A percentile compares a stretch with the other conserved stretches of the same genome.
phyloP scores from a whole-genome alignment of 2,329 filamentous ascomycete genomes.

The Aspergillus sp. region DNA sequence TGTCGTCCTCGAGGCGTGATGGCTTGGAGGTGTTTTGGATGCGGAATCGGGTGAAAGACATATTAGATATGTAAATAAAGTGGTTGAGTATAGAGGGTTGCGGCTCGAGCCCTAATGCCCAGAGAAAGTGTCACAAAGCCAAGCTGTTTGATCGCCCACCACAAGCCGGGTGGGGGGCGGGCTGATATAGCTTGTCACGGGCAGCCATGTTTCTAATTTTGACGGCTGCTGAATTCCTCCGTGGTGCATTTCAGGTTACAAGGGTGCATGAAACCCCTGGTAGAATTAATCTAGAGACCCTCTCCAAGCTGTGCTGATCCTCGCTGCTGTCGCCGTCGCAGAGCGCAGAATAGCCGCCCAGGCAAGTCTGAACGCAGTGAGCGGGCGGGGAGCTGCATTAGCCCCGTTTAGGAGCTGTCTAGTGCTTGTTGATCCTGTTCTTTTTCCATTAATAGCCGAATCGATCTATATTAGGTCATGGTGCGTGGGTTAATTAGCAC shows the following conservation, averaged over 20 bases:
- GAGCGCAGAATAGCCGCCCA: conserved; percentile 5
- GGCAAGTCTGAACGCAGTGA: neutral
- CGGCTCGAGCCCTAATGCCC: neutral
- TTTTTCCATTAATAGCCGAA: conserved; percentile 1
- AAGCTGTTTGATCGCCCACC: conserved; percentile 8
- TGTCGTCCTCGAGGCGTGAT: conserved; percentile 18
- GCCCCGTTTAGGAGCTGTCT: neutral
- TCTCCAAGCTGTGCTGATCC: neutral
- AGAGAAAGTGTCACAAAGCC: neutral
- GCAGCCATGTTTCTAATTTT: neutral
- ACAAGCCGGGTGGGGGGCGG: neutral
- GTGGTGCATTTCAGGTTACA: neutral
- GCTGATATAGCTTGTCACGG: neutral
- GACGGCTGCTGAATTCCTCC: neutral
- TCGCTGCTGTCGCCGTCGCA: neutral
- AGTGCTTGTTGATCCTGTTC: neutral
- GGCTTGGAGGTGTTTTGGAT: conserved; percentile 24
- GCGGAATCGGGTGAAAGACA: conserved; percentile 33
- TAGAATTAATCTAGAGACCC: neutral
- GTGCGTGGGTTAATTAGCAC: neutral
- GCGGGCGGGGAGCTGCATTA: conserved; percentile 10
- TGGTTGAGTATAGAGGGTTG: neutral
- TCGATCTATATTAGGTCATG: conserved; percentile 4
- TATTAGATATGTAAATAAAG: conserved; percentile 20
- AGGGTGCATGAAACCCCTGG: neutral